Conservation (phyloP, 108 stramenopile genomes). For the Thalassiosira profunda region DNA sequence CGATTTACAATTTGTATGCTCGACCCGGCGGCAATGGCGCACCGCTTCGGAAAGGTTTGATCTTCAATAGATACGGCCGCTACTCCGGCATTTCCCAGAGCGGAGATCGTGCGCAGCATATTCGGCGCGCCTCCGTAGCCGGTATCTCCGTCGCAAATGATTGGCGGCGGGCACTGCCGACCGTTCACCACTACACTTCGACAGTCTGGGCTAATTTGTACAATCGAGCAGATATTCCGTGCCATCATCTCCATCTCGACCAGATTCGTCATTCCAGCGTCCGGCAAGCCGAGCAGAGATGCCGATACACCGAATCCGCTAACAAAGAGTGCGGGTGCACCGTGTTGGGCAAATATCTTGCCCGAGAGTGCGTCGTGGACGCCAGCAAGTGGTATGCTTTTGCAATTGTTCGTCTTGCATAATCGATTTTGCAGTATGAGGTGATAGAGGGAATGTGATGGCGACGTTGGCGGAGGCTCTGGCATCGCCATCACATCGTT, state of each 20-base stretch:
- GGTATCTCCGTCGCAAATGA: constrained; percentile 69
- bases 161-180: constrained; percentile 5
- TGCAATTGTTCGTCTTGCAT: neutral
- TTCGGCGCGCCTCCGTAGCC: constrained; percentile 66
- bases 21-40: constrained; percentile 56
- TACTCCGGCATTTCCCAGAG: constrained; percentile 47
- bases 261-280: constrained; percentile 55
- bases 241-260: constrained; percentile 56
- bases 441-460: constrained; percentile 8
- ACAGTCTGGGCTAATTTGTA: too few relatives aligned
- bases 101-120: constrained; percentile 54
- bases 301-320: constrained; percentile 67
- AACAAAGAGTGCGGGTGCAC: constrained; percentile 49
- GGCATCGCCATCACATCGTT: constrained; percentile 13
- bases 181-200: neutral
- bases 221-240: constrained; percentile 17
- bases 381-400: constrained; percentile 44
- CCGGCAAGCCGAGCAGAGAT: constrained; percentile 48
- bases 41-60: constrained; percentile 62
- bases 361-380: constrained; percentile 70
- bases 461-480: constrained; percentile 1
- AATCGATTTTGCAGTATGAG: constrained; percentile 10
- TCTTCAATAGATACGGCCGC: constrained; percentile 72
- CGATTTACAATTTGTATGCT: constrained; percentile 37
- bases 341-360: constrained; percentile 49